Evolutionary conservation across 208 protist species (phyloP).

Genomic region (Leishmania aethiopica): DNA sequence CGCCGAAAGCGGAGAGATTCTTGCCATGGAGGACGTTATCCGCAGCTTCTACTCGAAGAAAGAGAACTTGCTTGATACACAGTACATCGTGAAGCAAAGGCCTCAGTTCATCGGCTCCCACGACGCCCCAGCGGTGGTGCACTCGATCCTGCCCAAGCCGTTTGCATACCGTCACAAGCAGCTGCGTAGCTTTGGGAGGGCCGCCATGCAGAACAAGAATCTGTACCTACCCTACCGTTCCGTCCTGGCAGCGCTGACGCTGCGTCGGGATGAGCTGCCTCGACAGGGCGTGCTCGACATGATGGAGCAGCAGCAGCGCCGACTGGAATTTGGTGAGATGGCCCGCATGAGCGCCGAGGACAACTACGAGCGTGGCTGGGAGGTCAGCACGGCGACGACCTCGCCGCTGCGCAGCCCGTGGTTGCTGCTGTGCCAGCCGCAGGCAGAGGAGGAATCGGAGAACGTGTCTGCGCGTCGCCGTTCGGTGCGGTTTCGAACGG

Average conservation of each 20-base stretch:
- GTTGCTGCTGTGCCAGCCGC: constrained; percentile 45
- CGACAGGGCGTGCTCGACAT: constrained; percentile 62
- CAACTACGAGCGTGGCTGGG: constrained; percentile 33
- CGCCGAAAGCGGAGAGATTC: constrained; percentile 69
- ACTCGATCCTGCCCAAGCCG: constrained; percentile 73
- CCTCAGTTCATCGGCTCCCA: constrained; percentile 47
- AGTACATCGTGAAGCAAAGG: constrained; percentile 74
- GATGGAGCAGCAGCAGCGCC: constrained; percentile 56
- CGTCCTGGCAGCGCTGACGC: constrained; percentile 41
- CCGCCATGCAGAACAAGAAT: constrained; percentile 12
- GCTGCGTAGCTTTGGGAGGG: constrained; percentile 19
- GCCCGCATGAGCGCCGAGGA: constrained; percentile 69
- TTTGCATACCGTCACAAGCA: constrained; percentile 75
- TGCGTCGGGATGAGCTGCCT: constrained; percentile 39
- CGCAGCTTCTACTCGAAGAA: constrained; percentile 68
- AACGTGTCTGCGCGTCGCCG: constrained; percentile 11
- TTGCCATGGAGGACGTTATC: constrained; percentile 77
- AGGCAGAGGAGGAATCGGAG: constrained; percentile 19
- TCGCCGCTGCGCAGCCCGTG: constrained; percentile 59
- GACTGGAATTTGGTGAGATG: constrained; percentile 61
- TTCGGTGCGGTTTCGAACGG: constrained; percentile 26
- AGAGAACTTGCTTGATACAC: constrained; percentile 65
- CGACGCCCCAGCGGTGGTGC: constrained; percentile 63
- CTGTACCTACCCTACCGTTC: constrained; percentile 34
- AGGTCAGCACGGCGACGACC: constrained; percentile 3